Conservation (phyloP, 768 basidiomycete genomes). For the Boletus edulis region DNA sequence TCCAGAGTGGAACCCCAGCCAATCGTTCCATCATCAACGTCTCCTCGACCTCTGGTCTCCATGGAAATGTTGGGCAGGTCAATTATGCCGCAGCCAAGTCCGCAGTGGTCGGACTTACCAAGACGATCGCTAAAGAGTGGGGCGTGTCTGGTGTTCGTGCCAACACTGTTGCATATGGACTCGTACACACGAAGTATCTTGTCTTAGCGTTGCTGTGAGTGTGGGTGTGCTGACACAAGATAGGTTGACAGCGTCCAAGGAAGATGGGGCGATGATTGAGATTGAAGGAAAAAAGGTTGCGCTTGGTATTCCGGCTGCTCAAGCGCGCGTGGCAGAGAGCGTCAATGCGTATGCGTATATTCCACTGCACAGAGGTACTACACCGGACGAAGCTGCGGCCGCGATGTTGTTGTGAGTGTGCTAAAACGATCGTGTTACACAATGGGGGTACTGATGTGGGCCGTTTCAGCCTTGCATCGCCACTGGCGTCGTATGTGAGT, state of each 20-base stretch:
- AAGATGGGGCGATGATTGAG: conserved; percentile 70
- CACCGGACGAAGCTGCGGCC: conserved; percentile 74
- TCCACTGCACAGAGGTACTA: conserved; percentile 68
- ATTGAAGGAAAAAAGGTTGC: conserved; percentile 83
- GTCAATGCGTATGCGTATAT: conserved; percentile 46
- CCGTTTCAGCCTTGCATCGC: conserved; percentile 62
- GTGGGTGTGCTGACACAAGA: conserved; percentile 1
- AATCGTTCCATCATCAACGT: conserved; percentile 81
- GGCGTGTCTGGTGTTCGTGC: conserved; percentile 78
- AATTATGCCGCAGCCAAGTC: conserved; percentile 83
- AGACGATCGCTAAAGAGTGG: conserved; percentile 89
- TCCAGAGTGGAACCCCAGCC: conserved; percentile 52
- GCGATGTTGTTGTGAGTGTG: conserved; percentile 70
- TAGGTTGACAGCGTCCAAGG: conserved; percentile 78
- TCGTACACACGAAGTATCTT: conserved; percentile 73
- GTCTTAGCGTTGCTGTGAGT: background rate
- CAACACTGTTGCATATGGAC: conserved; percentile 77
- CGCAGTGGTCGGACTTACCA: conserved; percentile 75
- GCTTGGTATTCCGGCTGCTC: conserved; percentile 69
- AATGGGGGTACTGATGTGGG: conserved; percentile 4
- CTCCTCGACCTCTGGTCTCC: conserved; percentile 78
- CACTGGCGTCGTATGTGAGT: conserved; percentile 74
- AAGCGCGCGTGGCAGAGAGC: conserved; percentile 35
- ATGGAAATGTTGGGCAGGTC: conserved; percentile 83
- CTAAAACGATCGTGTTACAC: background rate